phyloP scores from a whole-genome alignment of 176 grass and related monocot species.

The Sorghum bicolor region Sorghum_bicolor_NCBIv3 NC_012871.2:62116501-62117000 shows the following conservation, averaged over 20 bases:
- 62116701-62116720: not conserved
- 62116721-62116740: constrained; percentile 11
- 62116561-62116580: no score
- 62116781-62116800: not conserved
- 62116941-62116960: not conserved
- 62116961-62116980: not conserved
- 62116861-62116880: not conserved
- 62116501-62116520: not conserved
- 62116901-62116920: not conserved
- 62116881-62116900: not conserved
- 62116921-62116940: not conserved
- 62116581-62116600: no score
- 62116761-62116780: constrained; percentile 14
- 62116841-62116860: not conserved
- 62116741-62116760: constrained; percentile 20
- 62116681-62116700: constrained; percentile 28
- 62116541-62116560: no score
- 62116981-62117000: no score
- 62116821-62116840: not conserved
- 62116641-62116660: not conserved
- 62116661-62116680: constrained; percentile 5
- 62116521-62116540: not conserved
- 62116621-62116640: not conserved
- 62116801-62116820: not conserved
- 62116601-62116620: no score